Evolutionary conservation across 129 eudicot species (phyloP).

Genomic region (Chrysanthemum makinoi): DNA sequence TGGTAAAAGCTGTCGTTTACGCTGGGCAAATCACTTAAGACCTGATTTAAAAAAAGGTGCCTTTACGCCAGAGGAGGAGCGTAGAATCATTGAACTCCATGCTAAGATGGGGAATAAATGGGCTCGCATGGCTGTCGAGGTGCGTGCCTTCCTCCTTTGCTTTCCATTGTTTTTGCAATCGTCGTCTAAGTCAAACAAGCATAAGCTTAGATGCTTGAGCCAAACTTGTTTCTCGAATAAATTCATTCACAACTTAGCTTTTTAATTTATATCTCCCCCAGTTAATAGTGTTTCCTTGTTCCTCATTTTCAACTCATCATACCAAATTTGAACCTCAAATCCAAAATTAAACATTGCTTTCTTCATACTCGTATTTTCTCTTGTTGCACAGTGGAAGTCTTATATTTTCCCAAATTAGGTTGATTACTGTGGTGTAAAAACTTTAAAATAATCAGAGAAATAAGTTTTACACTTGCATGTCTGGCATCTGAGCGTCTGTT

Average conservation of each 20-base stretch:
- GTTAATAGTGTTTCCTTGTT: background rate
- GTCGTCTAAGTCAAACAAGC: no score
- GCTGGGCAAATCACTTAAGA: constrained; percentile 95
- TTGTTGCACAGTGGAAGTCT: no score
- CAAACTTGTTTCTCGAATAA: background rate
- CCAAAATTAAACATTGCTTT: no score
- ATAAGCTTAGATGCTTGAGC: background rate
- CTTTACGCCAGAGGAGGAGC: constrained; percentile 76
- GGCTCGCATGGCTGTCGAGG: constrained; percentile 99
- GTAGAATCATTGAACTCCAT: constrained; percentile 69
- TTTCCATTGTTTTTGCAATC: no score
- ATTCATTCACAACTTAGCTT: background rate
- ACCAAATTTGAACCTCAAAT: no score
- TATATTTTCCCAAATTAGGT: no score
- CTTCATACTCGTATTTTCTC: no score
- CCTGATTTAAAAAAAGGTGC: constrained; percentile 88
- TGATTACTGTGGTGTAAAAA: no score
- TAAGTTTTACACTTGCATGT: no score
- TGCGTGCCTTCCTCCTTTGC: constrained; percentile 17
- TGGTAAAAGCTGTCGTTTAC: constrained; percentile 90
- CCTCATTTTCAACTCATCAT: background rate
- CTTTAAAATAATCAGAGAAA: no score
- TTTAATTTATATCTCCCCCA: background rate
- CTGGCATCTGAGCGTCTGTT: no score
- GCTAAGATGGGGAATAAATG: constrained; percentile 93